Conservation (phyloP, 2,329 filamentous ascomycete genomes). For the Ascochyta rabiei region DNA sequence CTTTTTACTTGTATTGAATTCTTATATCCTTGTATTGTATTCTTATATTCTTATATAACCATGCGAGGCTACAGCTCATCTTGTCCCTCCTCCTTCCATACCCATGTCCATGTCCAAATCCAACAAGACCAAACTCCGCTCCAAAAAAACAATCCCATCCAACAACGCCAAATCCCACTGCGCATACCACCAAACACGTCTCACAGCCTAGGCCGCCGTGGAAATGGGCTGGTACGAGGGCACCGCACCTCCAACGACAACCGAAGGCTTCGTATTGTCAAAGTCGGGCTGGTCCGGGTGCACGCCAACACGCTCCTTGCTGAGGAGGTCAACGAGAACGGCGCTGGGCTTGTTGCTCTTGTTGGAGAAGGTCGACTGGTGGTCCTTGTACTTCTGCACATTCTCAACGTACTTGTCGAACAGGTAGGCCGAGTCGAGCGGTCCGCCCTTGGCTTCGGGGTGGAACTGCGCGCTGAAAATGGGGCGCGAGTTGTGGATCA, state of each 20-base stretch:
- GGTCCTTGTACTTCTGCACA: constrained; percentile 86
- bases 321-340: constrained; percentile 86
- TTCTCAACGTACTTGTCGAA: constrained; percentile 96
- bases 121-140: not conserved
- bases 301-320: constrained; percentile 94
- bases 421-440: constrained; percentile 92
- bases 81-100: not conserved
- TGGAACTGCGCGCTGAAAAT: constrained; percentile 99
- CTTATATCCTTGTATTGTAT: too few species aligned
- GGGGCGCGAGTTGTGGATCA: constrained; percentile 93
- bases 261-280: constrained; percentile 34
- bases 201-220: constrained; percentile 31
- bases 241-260: constrained; percentile 36
- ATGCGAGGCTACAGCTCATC: not conserved
- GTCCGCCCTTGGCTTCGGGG: constrained; percentile 95
- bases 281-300: constrained; percentile 49
- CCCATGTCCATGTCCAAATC: not conserved
- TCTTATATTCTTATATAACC: not conserved
- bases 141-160: not conserved
- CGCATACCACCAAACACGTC: not conserved
- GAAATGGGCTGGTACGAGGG: constrained; percentile 44
- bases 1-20: too few species aligned
- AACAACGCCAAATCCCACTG: constrained; percentile 2
- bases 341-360: constrained; percentile 88
- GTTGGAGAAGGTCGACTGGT: constrained; percentile 72